Percentiles rank a stretch among this genome's conserved stretches.
Conservation (phyloP, 495 filamentous ascomycete species). For the Pseudevernia furfuracea region DNA sequence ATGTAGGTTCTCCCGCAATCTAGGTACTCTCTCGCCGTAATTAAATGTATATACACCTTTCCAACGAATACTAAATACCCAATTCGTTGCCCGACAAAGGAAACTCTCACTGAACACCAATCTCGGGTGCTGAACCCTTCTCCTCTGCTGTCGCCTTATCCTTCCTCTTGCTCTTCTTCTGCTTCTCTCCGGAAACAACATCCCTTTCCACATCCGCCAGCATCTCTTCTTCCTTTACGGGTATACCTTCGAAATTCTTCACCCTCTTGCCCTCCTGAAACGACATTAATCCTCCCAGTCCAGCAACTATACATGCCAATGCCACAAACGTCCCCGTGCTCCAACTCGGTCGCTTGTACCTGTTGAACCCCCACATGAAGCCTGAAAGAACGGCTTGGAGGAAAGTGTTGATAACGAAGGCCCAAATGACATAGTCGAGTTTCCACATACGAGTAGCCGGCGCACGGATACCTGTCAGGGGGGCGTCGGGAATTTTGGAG, state of each 20-base stretch:
- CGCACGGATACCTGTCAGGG: constrained; percentile 56
- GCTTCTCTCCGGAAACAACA: constrained; percentile 22
- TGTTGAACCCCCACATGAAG: constrained; percentile 75
- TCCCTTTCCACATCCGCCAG: constrained; percentile 22
- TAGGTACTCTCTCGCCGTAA: not conserved
- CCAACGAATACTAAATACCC: not conserved
- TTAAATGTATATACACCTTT: not conserved
- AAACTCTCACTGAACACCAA: not conserved
- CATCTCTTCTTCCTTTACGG: constrained; percentile 21
- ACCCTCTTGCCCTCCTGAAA: constrained; percentile 47
- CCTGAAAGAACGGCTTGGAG: constrained; percentile 60
- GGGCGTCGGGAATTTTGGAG: constrained; percentile 45
- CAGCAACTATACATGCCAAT: constrained; percentile 60
- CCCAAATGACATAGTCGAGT: constrained; percentile 71
- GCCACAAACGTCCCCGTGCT: constrained; percentile 66
- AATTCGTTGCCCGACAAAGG: not conserved
- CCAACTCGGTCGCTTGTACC: constrained; percentile 64
- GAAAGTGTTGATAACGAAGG: constrained; percentile 67
- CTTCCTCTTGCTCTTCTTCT: constrained; percentile 7
- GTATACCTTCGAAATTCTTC: constrained; percentile 25
- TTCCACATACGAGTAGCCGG: constrained; percentile 65
- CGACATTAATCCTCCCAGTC: constrained; percentile 58
- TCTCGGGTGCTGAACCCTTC: not conserved
- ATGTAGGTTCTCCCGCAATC: not conserved
- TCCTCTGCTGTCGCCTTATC: not conserved